Conservation (phyloP, 345 rosid genomes). For the Populus ilicifolia region DNA sequence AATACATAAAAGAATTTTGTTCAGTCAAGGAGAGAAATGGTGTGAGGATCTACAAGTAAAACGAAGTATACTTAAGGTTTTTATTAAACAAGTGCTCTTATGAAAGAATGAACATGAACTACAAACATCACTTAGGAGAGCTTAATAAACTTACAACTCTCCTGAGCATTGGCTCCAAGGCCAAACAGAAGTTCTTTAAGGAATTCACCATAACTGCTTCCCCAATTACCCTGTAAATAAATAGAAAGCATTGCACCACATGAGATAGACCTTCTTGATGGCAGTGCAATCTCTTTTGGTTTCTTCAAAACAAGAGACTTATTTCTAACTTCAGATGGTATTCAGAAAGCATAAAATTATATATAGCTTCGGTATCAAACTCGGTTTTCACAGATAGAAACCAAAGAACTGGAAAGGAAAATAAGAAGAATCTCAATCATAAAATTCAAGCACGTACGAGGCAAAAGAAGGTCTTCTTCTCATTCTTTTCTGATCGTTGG, state of each 20-base stretch:
- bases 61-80: neutral
- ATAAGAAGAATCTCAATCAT: no score
- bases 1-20: neutral
- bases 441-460: constrained; percentile 45
- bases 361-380: neutral
- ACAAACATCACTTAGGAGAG: neutral
- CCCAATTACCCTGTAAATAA: constrained; percentile 47
- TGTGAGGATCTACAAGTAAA: neutral
- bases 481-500: constrained; percentile 43
- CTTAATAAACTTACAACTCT: constrained; percentile 52
- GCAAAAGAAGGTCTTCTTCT: constrained; percentile 55
- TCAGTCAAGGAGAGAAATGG: neutral
- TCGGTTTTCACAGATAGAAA: neutral
- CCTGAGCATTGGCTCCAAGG: constrained; percentile 76
- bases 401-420: neutral
- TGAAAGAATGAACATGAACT: neutral
- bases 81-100: neutral
- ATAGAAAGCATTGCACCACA: neutral
- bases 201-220: constrained; percentile 50
- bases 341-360: neutral
- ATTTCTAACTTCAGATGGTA: neutral
- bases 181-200: constrained; percentile 38
- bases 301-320: no score
- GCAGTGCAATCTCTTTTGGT: neutral
- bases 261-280: neutral